Percentiles rank a stretch among this genome's conserved stretches.
Evolutionary conservation across 306 rosid species (phyloP).

Genomic region (Geum urbanum): DNA sequence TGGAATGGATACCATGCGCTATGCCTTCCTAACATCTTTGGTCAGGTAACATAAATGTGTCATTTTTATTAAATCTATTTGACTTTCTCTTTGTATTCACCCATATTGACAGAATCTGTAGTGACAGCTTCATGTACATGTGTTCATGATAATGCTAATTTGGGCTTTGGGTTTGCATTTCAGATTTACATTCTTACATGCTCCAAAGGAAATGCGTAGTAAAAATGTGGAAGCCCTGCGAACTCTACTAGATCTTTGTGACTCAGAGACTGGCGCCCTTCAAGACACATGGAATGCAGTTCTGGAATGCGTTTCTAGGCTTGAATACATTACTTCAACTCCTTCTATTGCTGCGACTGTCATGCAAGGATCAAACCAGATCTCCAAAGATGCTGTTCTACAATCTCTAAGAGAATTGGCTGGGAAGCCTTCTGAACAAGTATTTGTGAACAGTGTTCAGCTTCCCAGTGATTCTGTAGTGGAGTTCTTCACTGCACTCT

Average conservation of each 20-base stretch:
- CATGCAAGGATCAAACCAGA: slow-evolving; percentile 96
- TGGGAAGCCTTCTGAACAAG: slow-evolving; percentile 95
- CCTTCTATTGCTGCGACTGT: slow-evolving; percentile 84
- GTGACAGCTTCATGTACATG: slow-evolving; percentile 13
- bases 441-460: slow-evolving; percentile 87
- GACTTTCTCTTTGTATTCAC: background rate
- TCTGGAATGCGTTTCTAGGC: slow-evolving; percentile 96
- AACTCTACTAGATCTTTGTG: slow-evolving; percentile 70
- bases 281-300: slow-evolving; percentile 99
- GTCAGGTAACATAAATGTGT: slow-evolving; percentile 53
- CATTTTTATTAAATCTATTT: background rate
- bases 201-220: slow-evolving; percentile 99
- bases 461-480: slow-evolving; percentile 94
- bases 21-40: slow-evolving; percentile 96
- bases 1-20: slow-evolving; percentile 99
- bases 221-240: slow-evolving; percentile 95
- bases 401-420: slow-evolving; percentile 89
- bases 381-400: slow-evolving; percentile 89
- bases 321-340: slow-evolving; percentile 76
- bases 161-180: slow-evolving; percentile 32
- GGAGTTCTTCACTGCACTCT: slow-evolving; percentile 93
- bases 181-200: slow-evolving; percentile 98
- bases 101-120: slow-evolving; percentile 14
- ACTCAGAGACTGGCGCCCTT: slow-evolving; percentile 74
- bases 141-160: slow-evolving; percentile 23